phyloP scores from a whole-genome alignment of 2,329 filamentous ascomycete genomes.

The Neophaeococcomyces mojaviensis region DNA sequence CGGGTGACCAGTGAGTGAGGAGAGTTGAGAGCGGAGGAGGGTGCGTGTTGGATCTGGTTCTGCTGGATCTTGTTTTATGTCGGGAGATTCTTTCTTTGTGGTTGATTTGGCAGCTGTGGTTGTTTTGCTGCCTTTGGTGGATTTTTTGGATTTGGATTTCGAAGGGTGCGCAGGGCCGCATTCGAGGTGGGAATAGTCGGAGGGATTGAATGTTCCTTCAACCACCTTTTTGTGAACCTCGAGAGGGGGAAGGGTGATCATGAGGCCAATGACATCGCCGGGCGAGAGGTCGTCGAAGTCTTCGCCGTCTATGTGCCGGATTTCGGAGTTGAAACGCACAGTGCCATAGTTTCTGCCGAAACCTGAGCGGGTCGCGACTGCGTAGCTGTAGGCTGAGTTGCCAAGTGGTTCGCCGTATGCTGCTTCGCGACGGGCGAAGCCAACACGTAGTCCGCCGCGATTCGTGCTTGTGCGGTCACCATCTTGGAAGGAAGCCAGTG shows the following conservation, averaged over 20 bases:
- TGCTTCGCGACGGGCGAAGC: conserved; percentile 38
- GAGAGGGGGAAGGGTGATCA: conserved; percentile 83
- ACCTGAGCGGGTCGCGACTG: conserved; percentile 17
- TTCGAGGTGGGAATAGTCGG: conserved; percentile 46
- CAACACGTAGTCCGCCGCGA: conserved; percentile 42
- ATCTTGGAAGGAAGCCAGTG: conserved; percentile 19
- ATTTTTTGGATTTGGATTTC: conserved; percentile 19
- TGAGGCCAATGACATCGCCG: conserved; percentile 88
- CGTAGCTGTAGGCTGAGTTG: conserved; percentile 23
- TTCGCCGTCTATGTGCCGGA: conserved; percentile 89
- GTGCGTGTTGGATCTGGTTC: conserved; percentile 9
- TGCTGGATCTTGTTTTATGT: conserved; percentile 8
- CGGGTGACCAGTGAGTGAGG: conserved; percentile 9
- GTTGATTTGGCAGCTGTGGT: conserved; percentile 15
- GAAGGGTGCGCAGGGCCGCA: conserved; percentile 17
- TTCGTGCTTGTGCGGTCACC: conserved; percentile 18
- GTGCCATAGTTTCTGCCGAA: conserved; percentile 40
- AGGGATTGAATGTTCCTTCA: conserved; percentile 77
- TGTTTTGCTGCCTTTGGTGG: conserved; percentile 15
- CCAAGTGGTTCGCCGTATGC: conserved; percentile 23
- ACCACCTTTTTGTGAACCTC: conserved; percentile 81
- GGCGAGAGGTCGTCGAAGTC: conserved; percentile 72
- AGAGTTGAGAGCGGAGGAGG: conserved; percentile 11
- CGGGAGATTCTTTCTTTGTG: conserved; percentile 10
- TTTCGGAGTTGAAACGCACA: conserved; percentile 88